Evolutionary conservation across 495 filamentous ascomycete genomes (phyloP), one percentile per base, ranked within the genome.

Genomic region (Echria macrotheca): DNA sequence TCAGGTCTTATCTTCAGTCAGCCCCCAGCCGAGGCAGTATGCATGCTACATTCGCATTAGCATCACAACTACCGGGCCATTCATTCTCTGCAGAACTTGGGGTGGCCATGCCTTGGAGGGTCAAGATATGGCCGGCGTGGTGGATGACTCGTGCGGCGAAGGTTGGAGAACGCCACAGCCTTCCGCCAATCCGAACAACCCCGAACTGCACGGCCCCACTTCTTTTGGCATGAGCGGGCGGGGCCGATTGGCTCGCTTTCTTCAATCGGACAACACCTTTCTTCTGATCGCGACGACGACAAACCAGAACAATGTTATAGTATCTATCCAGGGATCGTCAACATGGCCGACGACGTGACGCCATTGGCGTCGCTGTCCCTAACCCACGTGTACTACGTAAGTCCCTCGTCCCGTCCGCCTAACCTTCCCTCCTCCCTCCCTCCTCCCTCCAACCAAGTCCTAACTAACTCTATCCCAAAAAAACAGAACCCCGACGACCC

Each of bases 321-420:
- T 21, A 17, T 10, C 7, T n/a, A n/a, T n/a, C n/a, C n/a, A n/a
- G n/a, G n/a, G n/a, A n/a, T n/a, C n/a, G n/a, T n/a, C n/a, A n/a
- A n/a, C n/a, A 85, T 87, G 82, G 56, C 67, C 35, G 77, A 77
- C 40, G 78, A 88, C 54, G 70, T 65, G 5, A 63, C 79, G 19
- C 82, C 87, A 2, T 71, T 97, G 21, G 89, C 91, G 23, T 97
- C 93, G 14, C 77, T 96, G 42, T 95, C 89, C 44, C 71, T 96
- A 41, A 97, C 94, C 10, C 91, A 97, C 68, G 90, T 98, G 48
- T 87, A 94, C 73, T 98, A 98, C 73, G 91, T 95, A 69, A 52
- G 77, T 58, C 25, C 25, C n/a, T n/a, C n/a, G n/a, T n/a, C n/a
- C n/a, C n/a, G n/a, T n/a, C 11, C 14, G 21, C 15, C 41, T 45